Conservation (phyloP, 2,329 filamentous ascomycete genomes). For the Corynespora cassiicola region DNA sequence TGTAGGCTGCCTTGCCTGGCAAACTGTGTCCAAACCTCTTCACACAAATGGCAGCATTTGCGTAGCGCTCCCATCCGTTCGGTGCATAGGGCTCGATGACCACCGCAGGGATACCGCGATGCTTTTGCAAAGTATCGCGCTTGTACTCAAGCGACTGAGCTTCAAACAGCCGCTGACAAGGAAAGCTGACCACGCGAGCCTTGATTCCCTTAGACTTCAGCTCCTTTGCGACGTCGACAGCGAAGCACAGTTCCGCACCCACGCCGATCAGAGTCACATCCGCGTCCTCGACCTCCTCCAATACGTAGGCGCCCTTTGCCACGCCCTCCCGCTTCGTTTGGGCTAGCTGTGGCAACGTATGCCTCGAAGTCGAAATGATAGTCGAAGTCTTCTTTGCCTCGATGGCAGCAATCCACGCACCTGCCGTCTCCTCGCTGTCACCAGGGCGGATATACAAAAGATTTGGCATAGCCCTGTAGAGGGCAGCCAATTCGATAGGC, state of each 20-base stretch:
- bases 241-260: slow-evolving; percentile 58
- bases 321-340: slow-evolving; percentile 52
- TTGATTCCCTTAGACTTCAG: slow-evolving; percentile 49
- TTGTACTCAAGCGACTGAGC: slow-evolving; percentile 54
- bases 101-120: slow-evolving; percentile 55
- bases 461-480: slow-evolving; percentile 70
- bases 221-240: slow-evolving; percentile 49
- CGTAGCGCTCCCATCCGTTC: slow-evolving; percentile 67
- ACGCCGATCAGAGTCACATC: slow-evolving; percentile 59
- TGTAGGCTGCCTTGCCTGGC: slow-evolving; percentile 62
- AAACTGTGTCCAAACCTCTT: slow-evolving; percentile 63
- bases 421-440: slow-evolving; percentile 64
- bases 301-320: slow-evolving; percentile 54
- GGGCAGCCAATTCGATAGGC: slow-evolving; percentile 62
- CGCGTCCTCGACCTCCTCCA: slow-evolving; percentile 54
- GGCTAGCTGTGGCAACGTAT: slow-evolving; percentile 52
- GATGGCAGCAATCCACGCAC: slow-evolving; percentile 61
- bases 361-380: slow-evolving; percentile 58
- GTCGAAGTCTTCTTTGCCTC: slow-evolving; percentile 50
- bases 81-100: slow-evolving; percentile 67
- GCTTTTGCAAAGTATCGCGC: slow-evolving; percentile 53
- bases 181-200: slow-evolving; percentile 58
- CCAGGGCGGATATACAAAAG: slow-evolving; percentile 66
- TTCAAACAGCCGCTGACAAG: slow-evolving; percentile 59
- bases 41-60: slow-evolving; percentile 63